Conservation (phyloP, 2,329 filamentous ascomycete species). For the Raffaelea arxii region DNA sequence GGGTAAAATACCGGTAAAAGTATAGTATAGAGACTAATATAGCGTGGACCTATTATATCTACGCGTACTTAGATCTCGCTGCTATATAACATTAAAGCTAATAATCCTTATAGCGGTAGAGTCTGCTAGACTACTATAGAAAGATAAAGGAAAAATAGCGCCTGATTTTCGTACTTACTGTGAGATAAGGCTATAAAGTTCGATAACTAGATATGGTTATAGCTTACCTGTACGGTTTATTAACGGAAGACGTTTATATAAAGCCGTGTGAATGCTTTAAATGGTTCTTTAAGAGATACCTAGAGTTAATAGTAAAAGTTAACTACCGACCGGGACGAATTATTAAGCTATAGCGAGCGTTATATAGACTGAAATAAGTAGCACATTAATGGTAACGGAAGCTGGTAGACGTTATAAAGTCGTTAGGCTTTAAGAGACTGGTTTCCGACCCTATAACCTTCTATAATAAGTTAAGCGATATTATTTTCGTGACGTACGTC, state of each 20-base stretch:
- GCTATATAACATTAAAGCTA: neutral
- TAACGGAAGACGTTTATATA: neutral
- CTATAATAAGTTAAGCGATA: too few species aligned
- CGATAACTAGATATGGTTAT: neutral
- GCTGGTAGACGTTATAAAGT: neutral
- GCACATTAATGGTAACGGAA: neutral
- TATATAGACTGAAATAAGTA: neutral
- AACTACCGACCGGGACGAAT: neutral
- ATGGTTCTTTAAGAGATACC: neutral
- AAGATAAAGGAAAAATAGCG: too few species aligned
- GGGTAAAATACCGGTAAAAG: neutral
- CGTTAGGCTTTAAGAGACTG: neutral
- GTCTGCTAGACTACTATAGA: too few species aligned
- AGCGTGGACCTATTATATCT: too few species aligned
- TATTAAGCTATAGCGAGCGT: neutral
- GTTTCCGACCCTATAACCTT: neutral
- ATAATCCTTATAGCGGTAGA: neutral
- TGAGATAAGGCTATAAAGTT: neutral
- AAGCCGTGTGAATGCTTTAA: neutral
- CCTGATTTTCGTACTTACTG: neutral
- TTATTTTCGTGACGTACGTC: neutral
- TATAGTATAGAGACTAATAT: neutral
- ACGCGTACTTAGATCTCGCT: neutral
- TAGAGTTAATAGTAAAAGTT: neutral
- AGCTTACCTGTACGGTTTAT: neutral